Base-by-base conservation (phyloP, 768 basidiomycete genomes). In the Mycena belliarum region DNA sequence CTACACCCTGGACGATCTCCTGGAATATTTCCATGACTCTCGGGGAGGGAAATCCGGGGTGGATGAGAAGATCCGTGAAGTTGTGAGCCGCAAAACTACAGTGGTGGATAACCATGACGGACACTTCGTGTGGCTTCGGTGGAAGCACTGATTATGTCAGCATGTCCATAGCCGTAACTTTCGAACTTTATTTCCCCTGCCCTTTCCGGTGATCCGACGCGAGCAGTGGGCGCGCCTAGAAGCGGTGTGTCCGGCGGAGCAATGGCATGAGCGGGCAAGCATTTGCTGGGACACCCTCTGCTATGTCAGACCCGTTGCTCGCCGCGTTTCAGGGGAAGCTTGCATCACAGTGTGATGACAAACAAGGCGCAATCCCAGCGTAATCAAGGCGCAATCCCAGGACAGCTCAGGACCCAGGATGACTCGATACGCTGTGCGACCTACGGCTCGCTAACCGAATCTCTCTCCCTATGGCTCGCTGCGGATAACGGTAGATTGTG, bases 41-140 rank as follows among this genome's bases (percentile, higher is more conserved):
- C 77, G 79, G 28, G 67, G 73, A 60, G 76, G 81, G 26, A 84
- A 84, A 72, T 68, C 76, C 44, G 92, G 91, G 25, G 83, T 92
- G 3, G 76, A 72, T 65, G 86, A 87, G 65, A 97, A 95, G 74
- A 77, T 96, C 21, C 62, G 82, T 33, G 93, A 95, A 62, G 84
- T 97, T 45, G 80, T 90, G 14, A 67, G 75, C 54, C 86, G 93
- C 65, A 81, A 77, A 66, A 93, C 91, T 66, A 76, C 80, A 38
- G 69, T 84, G 40, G 76, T 82, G 20, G 80, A 83, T 63, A 84
- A 85, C 62, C 77, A 77, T 49, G 81, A 83, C 68, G 81, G 80
- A n/a, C 79, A 85, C 68, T 75, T 73, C 55, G 79, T 82, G 52
- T 85, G 83, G 82, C 74, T 89, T 29, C 76, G 77, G 64, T 89